A percentile compares a stretch with the other conserved stretches of the same genome.
phyloP scores from a whole-genome alignment of 148 eudicot species.

The Dysphania ambrosioides region DNA sequence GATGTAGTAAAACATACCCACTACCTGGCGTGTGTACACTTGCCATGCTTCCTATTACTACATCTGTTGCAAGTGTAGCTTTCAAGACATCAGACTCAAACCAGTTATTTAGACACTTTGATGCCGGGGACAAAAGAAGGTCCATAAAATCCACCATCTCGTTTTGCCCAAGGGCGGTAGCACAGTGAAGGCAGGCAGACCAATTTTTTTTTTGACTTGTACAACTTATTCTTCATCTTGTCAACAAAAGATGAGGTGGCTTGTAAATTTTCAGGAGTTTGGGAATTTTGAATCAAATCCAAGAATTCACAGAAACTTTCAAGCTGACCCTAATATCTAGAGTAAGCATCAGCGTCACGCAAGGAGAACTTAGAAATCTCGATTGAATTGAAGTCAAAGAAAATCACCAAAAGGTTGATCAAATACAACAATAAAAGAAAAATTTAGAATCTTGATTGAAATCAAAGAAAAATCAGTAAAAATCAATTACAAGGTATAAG shows the following conservation, averaged over 20 bases:
- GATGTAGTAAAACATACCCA: constrained; percentile 96
- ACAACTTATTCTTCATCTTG: constrained; percentile 56
- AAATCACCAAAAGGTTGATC: too few species aligned
- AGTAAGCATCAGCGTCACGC: constrained; percentile 79
- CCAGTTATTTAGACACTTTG: constrained; percentile 95
- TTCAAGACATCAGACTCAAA: constrained; percentile 90
- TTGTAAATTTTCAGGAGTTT: constrained; percentile 69
- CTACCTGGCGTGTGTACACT: constrained; percentile 85
- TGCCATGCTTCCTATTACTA: constrained; percentile 80
- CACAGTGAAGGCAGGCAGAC: constrained; percentile 71
- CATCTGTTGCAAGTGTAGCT: constrained; percentile 97
- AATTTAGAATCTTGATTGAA: too few species aligned
- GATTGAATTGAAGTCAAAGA: too few species aligned
- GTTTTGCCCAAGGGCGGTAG: constrained; percentile 74
- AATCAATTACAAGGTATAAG: too few species aligned
- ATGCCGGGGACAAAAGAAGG: constrained; percentile 87
- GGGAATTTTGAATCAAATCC: constrained; percentile 80
- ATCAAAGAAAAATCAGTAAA: too few species aligned
- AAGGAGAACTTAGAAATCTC: constrained; percentile 83
- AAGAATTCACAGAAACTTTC: constrained; percentile 85
- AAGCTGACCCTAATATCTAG: constrained; percentile 77
- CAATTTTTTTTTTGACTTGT: constrained; percentile 74
- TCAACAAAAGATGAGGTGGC: constrained; percentile 51
- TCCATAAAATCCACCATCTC: constrained; percentile 92
- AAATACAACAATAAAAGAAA: too few species aligned